Evolutionary conservation across 768 basidiomycete species (phyloP), one percentile per base, ranked within the genome.

Genomic region (Macrolepiota dolichaula): DNA sequence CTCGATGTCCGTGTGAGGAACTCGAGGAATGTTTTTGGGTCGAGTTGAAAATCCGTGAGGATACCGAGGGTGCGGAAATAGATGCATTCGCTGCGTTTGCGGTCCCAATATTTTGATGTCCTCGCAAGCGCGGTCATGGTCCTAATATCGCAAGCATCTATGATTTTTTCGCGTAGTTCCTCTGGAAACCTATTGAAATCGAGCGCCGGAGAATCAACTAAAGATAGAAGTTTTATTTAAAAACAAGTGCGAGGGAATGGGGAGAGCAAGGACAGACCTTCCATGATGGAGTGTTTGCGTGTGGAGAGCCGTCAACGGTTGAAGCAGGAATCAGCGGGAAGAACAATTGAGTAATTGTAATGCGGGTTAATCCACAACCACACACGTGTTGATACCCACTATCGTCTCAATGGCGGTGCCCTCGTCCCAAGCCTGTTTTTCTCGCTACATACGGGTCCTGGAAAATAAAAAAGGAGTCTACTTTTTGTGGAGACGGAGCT

Each of bases 31-130:
- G 32, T 15, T 22, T 25, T 51, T 42, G 57, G 40, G 13, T 59
- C 50, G 12, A 59, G 49, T 22, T 42, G 57, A 19, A 59, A 59
- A 17, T 40, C 35, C 32, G 29, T 27, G 37, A 59, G 40, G 7
- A 59, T 24, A 19, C 51, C 32, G 25, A 52, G 24, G n/a, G 52
- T 38, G 37, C 57, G 57, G 22, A 42, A 27, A 19, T 51, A 52
- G 37, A 51, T 19, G n/a, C 57, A 59, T 17, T 38, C 24, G n/a
- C 29, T 42, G 38, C 50, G 50, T 15, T 40, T 51, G 57, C 35
- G 50, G 36, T 51, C 38, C 57, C 57, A 59, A 36, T 51, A 38
- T 50, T 52, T 59, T 36, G 57, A 59, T 36, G 57, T 59, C 1
- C 50, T 42, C 2, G 36, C 49, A 19, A 59, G 57, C 37, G 37